phyloP scores from a whole-genome alignment of 1,284 basidiomycete genomes.

The Gymnopus androsaceus region DNA sequence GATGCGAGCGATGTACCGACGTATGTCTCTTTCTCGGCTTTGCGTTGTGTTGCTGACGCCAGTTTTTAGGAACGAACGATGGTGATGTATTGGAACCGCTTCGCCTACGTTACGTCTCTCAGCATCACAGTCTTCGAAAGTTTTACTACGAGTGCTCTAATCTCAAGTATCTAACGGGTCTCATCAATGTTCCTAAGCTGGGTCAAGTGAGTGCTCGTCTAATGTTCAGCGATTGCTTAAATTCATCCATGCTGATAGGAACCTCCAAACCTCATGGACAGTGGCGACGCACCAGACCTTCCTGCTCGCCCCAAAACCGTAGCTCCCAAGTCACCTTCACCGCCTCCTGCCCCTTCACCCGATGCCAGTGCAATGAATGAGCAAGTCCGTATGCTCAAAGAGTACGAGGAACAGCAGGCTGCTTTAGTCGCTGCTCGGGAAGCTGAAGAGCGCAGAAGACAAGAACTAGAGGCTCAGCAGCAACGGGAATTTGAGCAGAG shows the following conservation, averaged over 20 bases:
- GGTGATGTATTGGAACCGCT: constrained; percentile 85
- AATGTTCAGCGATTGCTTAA: neutral
- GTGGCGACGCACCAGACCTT: constrained; percentile 81
- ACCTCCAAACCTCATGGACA: constrained; percentile 89
- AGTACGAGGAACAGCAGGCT: constrained; percentile 95
- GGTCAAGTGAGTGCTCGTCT: constrained; percentile 64
- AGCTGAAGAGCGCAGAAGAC: constrained; percentile 78
- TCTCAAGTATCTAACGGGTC: constrained; percentile 91
- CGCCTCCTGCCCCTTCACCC: constrained; percentile 69
- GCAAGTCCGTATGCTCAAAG: constrained; percentile 92
- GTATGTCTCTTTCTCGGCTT: constrained; percentile 46
- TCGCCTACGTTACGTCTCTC: constrained; percentile 80
- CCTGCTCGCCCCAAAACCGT: constrained; percentile 82
- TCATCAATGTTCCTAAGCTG: constrained; percentile 95
- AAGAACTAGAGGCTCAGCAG: constrained; percentile 79
- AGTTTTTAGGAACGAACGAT: constrained; percentile 76
- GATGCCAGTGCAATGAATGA: constrained; percentile 83
- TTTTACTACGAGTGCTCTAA: constrained; percentile 99
- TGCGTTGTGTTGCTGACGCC: neutral
- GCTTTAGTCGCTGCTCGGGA: constrained; percentile 80
- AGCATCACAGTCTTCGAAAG: constrained; percentile 89
- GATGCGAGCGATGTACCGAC: constrained; percentile 92
- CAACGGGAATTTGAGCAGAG: constrained; percentile 91
- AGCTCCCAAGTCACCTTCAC: constrained; percentile 53
- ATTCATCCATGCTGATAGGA: constrained; percentile 54